Evolutionary conservation across 192 early-diverging fungal genomes (phyloP).

Genomic region (Linnemannia schmuckeri): DNA sequence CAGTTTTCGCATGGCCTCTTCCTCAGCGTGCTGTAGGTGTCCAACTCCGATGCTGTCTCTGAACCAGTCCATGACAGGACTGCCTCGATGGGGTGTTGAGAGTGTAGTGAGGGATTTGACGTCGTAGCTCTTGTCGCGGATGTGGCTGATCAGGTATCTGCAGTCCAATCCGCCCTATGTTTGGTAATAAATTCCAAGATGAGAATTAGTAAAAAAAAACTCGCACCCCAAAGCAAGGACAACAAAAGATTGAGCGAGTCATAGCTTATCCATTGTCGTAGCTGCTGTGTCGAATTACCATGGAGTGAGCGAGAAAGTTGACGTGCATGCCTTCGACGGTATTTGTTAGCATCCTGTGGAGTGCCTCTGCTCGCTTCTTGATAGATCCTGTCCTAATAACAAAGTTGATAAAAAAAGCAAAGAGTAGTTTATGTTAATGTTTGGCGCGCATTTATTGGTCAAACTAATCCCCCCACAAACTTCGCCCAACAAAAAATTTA

Average conservation of each 20-base stretch:
- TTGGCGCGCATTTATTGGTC: too few species aligned
- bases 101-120: slow-evolving; percentile 90
- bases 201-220: neutral
- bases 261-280: neutral
- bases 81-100: slow-evolving; percentile 94
- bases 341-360: slow-evolving; percentile 76
- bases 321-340: slow-evolving; percentile 70
- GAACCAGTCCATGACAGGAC: slow-evolving; percentile 94
- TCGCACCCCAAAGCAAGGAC: neutral
- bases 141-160: slow-evolving; percentile 90
- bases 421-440: neutral
- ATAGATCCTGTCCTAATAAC: slow-evolving; percentile 74
- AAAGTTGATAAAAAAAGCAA: neutral
- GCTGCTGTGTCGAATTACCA: slow-evolving; percentile 62
- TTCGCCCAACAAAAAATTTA: slow-evolving; percentile 38
- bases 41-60: slow-evolving; percentile 89
- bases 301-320: slow-evolving; percentile 94
- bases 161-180: slow-evolving; percentile 91
- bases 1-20: slow-evolving; percentile 45
- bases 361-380: slow-evolving; percentile 79
- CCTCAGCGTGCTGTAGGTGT: slow-evolving; percentile 57
- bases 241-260: too few species aligned
- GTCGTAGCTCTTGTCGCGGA: slow-evolving; percentile 73
- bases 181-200: neutral
- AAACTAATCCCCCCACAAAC: neutral